Percentiles rank a stretch among this genome's conserved stretches.
These are phyloP conservation scores for Aechmea fasciata DNA, from an alignment of 176 grass and related monocot genomes.

Conservation along the genomic window DNA sequence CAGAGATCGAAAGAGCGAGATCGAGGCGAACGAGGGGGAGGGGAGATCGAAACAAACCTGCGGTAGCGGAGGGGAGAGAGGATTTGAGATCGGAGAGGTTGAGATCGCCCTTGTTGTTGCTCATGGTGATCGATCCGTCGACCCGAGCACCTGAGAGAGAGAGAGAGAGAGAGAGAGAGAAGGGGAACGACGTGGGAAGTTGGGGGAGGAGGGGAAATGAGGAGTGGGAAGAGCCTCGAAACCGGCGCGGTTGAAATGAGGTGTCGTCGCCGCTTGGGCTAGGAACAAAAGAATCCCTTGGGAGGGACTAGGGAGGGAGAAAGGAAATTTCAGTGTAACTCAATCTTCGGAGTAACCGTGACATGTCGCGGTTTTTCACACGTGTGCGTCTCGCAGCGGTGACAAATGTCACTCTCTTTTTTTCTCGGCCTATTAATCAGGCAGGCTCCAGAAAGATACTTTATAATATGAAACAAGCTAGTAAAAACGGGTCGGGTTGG, in stretches of 20 bases:
- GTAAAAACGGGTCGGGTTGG: no score
- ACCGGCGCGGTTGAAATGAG: slow-evolving; percentile 5
- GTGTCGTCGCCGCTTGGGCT: neutral
- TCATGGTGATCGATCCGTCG: slow-evolving; percentile 29
- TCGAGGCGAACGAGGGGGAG: neutral
- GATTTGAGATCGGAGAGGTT: slow-evolving; percentile 57
- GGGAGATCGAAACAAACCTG: neutral
- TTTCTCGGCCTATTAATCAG: no score
- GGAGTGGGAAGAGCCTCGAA: slow-evolving; percentile 1
- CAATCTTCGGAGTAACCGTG: no score
- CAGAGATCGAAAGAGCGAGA: neutral
- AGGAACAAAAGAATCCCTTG: neutral
- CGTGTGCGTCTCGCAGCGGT: no score
- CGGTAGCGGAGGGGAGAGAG: slow-evolving; percentile 36
- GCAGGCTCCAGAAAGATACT: no score
- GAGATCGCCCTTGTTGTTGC: slow-evolving; percentile 50
- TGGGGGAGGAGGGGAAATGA: slow-evolving; percentile 10
- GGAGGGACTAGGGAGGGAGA: no score
- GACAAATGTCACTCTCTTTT: no score
- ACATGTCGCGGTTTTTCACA: no score
- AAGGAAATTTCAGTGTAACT: no score
- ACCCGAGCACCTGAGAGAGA: neutral
- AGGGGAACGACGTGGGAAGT: neutral
- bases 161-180: neutral
- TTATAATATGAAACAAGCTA: no score